Conservation (phyloP, 1,139 yeast genomes). For the Blastobotrys illinoisensis region DNA sequence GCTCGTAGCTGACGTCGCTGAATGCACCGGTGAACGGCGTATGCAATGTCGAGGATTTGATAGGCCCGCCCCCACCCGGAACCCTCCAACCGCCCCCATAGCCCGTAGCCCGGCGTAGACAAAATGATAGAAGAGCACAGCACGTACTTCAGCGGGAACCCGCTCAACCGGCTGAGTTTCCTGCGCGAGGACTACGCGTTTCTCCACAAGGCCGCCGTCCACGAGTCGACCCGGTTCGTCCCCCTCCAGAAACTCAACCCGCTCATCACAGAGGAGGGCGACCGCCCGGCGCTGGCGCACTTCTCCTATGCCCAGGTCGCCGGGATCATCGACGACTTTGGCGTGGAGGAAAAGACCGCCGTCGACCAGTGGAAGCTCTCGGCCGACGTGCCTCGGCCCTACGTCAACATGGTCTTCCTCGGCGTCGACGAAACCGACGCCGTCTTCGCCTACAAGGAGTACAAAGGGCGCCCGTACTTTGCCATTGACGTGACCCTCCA, state of each 20-base stretch:
- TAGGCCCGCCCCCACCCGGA: background rate
- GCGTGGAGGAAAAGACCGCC: conserved; percentile 23
- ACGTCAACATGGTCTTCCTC: conserved; percentile 43
- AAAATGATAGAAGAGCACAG: conserved; percentile 1
- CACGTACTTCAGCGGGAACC: conserved; percentile 8
- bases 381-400: conserved; percentile 34
- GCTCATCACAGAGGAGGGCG: conserved; percentile 16
- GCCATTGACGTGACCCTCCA: conserved; percentile 58
- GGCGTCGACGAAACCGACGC: conserved; percentile 56
- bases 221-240: conserved; percentile 52
- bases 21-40: background rate
- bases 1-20: too few relatives aligned
- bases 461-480: conserved; percentile 69
- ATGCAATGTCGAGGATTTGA: too few relatives aligned
- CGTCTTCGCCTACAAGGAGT: conserved; percentile 33
- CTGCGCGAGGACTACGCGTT: conserved; percentile 63
- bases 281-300: conserved; percentile 14
- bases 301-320: conserved; percentile 23
- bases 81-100: background rate
- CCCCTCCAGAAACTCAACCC: conserved; percentile 41
- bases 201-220: conserved; percentile 47
- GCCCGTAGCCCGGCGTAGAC: background rate
- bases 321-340: conserved; percentile 28
- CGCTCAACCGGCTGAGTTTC: conserved; percentile 72
- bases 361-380: conserved; percentile 30